Conservation (phyloP, 768 basidiomycete species). For the Boletus subparvulus region DNA sequence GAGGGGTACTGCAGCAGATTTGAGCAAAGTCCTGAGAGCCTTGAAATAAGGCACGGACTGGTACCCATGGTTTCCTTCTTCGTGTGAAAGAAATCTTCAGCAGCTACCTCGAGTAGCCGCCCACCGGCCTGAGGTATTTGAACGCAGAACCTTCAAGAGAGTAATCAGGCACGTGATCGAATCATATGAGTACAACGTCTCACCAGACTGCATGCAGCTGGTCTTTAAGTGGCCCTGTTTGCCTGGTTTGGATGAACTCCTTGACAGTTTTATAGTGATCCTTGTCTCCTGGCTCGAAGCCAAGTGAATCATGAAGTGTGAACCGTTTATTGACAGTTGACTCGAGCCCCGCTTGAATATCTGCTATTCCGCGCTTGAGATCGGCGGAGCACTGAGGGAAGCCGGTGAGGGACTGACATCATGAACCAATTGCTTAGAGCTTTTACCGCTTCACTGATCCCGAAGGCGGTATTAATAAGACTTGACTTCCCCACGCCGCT, state of each 20-base stretch:
- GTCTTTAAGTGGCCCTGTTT: neutral
- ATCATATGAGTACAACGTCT: neutral
- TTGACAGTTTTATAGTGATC: neutral
- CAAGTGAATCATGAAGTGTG: constrained; percentile 1
- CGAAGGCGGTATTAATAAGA: neutral
- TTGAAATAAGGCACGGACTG: no score
- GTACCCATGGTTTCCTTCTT: neutral
- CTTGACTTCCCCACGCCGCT: neutral
- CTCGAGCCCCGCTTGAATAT: neutral
- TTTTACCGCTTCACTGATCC: neutral
- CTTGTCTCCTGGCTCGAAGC: constrained; percentile 1
- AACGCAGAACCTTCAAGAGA: neutral
- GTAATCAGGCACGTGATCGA: neutral
- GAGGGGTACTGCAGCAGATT: neutral
- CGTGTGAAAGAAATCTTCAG: constrained; percentile 1
- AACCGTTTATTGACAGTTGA: neutral
- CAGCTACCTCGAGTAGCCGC: neutral
- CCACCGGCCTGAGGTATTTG: neutral
- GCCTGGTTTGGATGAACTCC: neutral
- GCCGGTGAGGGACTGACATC: neutral
- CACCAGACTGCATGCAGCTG: constrained; percentile 3
- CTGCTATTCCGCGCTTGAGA: neutral
- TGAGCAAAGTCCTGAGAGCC: neutral
- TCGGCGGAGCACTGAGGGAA: neutral
- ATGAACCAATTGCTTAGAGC: neutral